Base-by-base conservation (phyloP, 2,329 filamentous ascomycete species). In the Fusarium multiceps region DNA sequence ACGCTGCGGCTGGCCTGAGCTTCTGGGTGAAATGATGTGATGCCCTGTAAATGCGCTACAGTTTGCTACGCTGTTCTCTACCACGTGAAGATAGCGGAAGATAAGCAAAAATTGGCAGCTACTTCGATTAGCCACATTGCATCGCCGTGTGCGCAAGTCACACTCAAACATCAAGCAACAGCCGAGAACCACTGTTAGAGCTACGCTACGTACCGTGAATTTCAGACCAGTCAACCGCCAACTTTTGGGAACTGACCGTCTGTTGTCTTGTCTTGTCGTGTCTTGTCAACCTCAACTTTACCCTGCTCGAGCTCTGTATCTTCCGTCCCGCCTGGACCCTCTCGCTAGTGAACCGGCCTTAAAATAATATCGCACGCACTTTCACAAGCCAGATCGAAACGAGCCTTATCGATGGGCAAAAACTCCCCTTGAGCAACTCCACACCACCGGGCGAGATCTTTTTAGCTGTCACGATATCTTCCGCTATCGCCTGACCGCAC, bases 11-110 rank as follows among this genome's bases (percentile, higher is more conserved):
- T 57, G 45, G 48, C 57, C 57, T 54, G 37, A 62, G 59, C 58
- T 67, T 42, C 60, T 64, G 49, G 54, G 41, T 45, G 32, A 59
- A 68, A 53, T 60, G 54, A 47, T 60, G 48, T 28, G 21, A 41
- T 51, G 49, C 49, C 49, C 49, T 51, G 49, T 14, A 27, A 21
- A n/a, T 51, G 18, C 32, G 18, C 48, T 50, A 25, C 16, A 37
- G 34, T 37, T 18, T n/a, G 48, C 48, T 51, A 27, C 13, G 8
- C 27, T 53, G 21, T 32, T 32, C 25, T 59, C 37, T 40, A 51
- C 67, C 74, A 75, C 72, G 73, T 75, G 74, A 75, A 74, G 74
- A 75, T 75, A 75, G 71, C 48, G 28, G 20, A 25, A 57, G 72
- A 75, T 75, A 75, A 75, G 60, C 43, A 74, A 75, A 74, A 75